A percentile compares a stretch with the other conserved stretches of the same genome.
Conservation (phyloP, 352 stramenopile species). For the Globisporangium okanoganense region DNA sequence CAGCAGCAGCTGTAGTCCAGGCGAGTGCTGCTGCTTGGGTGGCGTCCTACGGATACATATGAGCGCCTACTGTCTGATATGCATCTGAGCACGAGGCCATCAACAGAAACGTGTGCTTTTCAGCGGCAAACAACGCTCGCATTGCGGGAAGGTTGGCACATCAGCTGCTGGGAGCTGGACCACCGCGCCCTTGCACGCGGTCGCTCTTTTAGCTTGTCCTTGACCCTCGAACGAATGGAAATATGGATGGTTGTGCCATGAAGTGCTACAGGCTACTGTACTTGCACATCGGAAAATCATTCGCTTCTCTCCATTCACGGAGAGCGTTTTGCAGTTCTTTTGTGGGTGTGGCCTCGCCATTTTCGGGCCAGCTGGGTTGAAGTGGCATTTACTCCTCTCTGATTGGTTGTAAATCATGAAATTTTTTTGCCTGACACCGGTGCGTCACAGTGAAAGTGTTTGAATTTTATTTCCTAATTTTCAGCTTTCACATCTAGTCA, state of each 20-base stretch:
- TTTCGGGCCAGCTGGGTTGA: constrained; percentile 10
- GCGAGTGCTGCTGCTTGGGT: not conserved
- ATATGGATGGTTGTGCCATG: no score
- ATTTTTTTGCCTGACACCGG: constrained; percentile 6
- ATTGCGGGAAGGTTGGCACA: no score
- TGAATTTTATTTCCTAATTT: not conserved
- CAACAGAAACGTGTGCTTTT: not conserved
- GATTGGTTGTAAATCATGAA: constrained; percentile 14
- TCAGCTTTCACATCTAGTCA: no score
- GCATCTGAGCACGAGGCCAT: not conserved
- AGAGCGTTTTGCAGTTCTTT: no score
- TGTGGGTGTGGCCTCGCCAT: not conserved
- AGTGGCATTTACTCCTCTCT: not conserved
- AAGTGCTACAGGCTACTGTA: no score
- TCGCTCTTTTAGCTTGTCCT: no score
- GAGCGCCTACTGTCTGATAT: not conserved
- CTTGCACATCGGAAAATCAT: no score
- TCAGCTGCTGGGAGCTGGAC: no score
- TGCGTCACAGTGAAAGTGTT: constrained; percentile 15
- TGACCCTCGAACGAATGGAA: no score
- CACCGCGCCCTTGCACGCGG: no score
- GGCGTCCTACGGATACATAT: not conserved
- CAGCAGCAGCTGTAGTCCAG: no score
- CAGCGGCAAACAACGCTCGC: not conserved
- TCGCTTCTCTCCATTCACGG: no score